A percentile compares a stretch with the other conserved stretches of the same genome.
phyloP scores from a whole-genome alignment of 176 grass and related monocot genomes.

The Aegilops sharonensis region DNA sequence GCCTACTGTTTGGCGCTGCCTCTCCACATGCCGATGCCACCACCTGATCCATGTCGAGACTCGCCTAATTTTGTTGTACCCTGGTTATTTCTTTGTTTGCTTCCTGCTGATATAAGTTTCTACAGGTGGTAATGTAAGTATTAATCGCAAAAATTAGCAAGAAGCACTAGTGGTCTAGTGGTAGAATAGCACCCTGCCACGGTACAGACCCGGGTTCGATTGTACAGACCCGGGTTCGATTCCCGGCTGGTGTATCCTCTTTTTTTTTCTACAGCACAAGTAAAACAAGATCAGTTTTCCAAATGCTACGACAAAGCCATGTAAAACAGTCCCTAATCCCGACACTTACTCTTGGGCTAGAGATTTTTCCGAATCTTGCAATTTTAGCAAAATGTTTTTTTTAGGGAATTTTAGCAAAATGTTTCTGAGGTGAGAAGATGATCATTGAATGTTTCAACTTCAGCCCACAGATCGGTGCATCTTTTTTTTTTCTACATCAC shows the following conservation, averaged over 20 bases:
- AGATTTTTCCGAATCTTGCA: too few relatives aligned
- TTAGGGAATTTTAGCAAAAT: too few relatives aligned
- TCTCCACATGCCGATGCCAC: background rate
- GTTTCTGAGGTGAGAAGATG: too few relatives aligned
- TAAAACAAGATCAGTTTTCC: too few relatives aligned
- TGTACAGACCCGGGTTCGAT: slow-evolving; percentile 71
- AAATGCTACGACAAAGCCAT: too few relatives aligned
- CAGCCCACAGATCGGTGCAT: too few relatives aligned
- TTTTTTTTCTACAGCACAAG: too few relatives aligned
- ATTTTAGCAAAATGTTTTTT: too few relatives aligned
- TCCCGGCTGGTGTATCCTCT: slow-evolving; percentile 43
- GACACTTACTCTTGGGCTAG: too few relatives aligned
- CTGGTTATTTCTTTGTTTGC: background rate
- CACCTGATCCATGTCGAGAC: slow-evolving; percentile 1
- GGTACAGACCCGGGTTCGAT: slow-evolving; percentile 70
- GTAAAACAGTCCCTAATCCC: background rate
- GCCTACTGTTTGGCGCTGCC: background rate
- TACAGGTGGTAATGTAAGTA: fast-evolving
- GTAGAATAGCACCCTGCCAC: slow-evolving; percentile 78
- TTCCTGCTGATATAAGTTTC: background rate
- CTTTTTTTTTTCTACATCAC: too few relatives aligned
- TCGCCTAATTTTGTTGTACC: background rate
- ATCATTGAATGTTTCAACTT: too few relatives aligned
- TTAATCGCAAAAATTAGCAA: background rate
- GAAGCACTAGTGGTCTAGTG: slow-evolving; percentile 62